A percentile compares a stretch with the other conserved stretches of the same genome.
Evolutionary conservation across 257 asterid species (phyloP).

Genomic region (Dorcoceras hygrometricum): DNA sequence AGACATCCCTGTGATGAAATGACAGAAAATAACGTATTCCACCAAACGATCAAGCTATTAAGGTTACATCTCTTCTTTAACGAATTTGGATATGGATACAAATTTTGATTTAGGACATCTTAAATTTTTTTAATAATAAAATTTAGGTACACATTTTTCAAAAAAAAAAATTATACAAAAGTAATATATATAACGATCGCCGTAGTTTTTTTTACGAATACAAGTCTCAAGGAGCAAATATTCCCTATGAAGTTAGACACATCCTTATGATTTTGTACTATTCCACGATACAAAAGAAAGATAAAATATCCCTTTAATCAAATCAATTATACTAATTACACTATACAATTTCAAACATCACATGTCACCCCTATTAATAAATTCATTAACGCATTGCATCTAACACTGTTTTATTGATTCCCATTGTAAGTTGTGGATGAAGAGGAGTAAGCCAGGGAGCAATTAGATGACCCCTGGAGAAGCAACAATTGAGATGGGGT

Average conservation of each 20-base stretch:
- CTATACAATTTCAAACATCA: slow-evolving; percentile 28
- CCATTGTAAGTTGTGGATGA: slow-evolving; percentile 51
- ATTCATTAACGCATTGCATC: not conserved
- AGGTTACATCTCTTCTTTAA: not conserved
- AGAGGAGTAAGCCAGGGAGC: slow-evolving; percentile 58
- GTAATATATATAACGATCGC: not conserved
- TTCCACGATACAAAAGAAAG: not conserved
- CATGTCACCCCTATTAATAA: slow-evolving; percentile 19
- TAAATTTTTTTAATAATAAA: too few species aligned
- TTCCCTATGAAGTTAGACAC: not conserved
- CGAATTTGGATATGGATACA: not conserved
- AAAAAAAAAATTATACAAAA: too few species aligned
- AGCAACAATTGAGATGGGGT: slow-evolving; percentile 56
- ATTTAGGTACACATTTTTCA: too few species aligned
- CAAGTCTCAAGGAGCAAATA: not conserved
- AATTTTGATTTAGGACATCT: too few species aligned
- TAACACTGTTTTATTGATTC: slow-evolving; percentile 25
- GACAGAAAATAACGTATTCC: not conserved
- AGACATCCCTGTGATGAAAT: not conserved
- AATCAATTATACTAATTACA: slow-evolving; percentile 1
- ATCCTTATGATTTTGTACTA: not conserved
- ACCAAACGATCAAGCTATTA: not conserved
- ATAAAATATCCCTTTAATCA: slow-evolving; percentile 8
- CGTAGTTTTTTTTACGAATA: not conserved
- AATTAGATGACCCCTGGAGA: slow-evolving; percentile 57